These are phyloP conservation scores for Dryadomyces sulphureus DNA, from an alignment of 2,329 filamentous ascomycete species.

Conservation along the genomic window DNA sequence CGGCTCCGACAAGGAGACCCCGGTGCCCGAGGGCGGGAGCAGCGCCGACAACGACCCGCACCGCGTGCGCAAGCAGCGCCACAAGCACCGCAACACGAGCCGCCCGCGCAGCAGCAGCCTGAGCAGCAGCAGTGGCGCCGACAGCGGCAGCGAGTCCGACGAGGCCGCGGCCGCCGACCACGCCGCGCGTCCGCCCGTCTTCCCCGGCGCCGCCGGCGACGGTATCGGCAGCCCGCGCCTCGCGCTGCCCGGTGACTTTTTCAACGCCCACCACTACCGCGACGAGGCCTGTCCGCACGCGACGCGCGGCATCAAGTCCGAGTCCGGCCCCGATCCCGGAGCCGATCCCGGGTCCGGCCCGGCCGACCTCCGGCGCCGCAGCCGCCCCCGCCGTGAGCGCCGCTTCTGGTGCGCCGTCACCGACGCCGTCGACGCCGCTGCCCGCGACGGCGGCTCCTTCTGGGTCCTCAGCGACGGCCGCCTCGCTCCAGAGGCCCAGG, in stretches of 20 bases:
- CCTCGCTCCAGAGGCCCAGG: conserved; percentile 15
- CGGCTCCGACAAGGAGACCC: conserved; percentile 12
- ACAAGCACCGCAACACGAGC: not conserved
- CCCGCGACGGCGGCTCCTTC: conserved; percentile 11
- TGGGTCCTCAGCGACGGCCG: conserved; percentile 15
- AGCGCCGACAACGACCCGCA: conserved; percentile 4
- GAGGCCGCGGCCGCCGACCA: too few species aligned
- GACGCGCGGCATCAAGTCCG: conserved; percentile 1
- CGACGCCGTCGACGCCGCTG: conserved; percentile 10
- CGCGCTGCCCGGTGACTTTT: conserved; percentile 34
- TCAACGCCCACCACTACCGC: conserved; percentile 18
- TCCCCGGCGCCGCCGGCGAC: conserved; percentile 9
- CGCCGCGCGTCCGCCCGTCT: not conserved
- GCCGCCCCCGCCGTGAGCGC: conserved; percentile 7
- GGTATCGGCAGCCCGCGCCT: conserved; percentile 12
- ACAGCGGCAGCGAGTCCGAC: conserved; percentile 3
- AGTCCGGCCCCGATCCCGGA: not conserved
- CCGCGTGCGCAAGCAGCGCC: conserved; percentile 8
- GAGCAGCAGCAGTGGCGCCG: not conserved
- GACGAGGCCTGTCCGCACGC: conserved; percentile 12
- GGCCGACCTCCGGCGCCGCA: not conserved
- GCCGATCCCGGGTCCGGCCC: not conserved
- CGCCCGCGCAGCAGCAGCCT: conserved; percentile 1
- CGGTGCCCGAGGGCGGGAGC: not conserved
- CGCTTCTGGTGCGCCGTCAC: conserved; percentile 20